Conservation (phyloP, 176 grass and related monocot genomes). For the Zoysia pacifica region DNA sequence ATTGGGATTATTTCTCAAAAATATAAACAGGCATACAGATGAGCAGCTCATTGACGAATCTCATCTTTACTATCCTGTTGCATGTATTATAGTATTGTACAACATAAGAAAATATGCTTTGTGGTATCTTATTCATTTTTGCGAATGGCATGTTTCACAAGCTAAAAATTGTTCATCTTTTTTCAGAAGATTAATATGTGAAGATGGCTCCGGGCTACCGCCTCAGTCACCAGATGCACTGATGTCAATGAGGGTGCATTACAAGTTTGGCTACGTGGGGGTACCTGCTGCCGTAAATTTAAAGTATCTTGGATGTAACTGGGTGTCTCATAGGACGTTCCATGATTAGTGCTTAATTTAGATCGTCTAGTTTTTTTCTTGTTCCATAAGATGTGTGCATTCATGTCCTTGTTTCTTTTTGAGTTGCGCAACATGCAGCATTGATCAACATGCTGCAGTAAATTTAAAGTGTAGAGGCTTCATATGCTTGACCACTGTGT, state of each 20-base stretch:
- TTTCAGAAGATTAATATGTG: constrained; percentile 38
- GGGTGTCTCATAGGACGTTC: constrained; percentile 5
- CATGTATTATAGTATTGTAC: not conserved
- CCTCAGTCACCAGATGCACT: not conserved
- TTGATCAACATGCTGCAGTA: too few species aligned
- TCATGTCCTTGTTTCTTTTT: not conserved
- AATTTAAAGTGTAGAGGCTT: too few species aligned
- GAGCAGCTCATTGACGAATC: not conserved
- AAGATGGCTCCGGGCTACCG: constrained; percentile 20
- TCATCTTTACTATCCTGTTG: not conserved
- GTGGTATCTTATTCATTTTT: constrained; percentile 2
- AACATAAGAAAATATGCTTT: not conserved
- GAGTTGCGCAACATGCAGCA: too few species aligned
- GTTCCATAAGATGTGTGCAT: not conserved
- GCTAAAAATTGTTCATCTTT: constrained; percentile 17
- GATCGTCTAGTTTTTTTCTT: not conserved
- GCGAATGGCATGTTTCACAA: constrained; percentile 6
- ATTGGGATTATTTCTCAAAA: too few species aligned
- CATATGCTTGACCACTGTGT: too few species aligned
- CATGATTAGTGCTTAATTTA: constrained; percentile 34
- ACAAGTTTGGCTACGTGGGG: constrained; percentile 28
- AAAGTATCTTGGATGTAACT: constrained; percentile 15
- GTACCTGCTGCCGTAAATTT: constrained; percentile 35
- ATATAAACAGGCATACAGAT: too few species aligned
- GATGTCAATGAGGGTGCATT: constrained; percentile 2